Evolutionary conservation across 108 stramenopile genomes (phyloP), one percentile per base, ranked within the genome.

Genomic region (Nitzschia sp.): DNA sequence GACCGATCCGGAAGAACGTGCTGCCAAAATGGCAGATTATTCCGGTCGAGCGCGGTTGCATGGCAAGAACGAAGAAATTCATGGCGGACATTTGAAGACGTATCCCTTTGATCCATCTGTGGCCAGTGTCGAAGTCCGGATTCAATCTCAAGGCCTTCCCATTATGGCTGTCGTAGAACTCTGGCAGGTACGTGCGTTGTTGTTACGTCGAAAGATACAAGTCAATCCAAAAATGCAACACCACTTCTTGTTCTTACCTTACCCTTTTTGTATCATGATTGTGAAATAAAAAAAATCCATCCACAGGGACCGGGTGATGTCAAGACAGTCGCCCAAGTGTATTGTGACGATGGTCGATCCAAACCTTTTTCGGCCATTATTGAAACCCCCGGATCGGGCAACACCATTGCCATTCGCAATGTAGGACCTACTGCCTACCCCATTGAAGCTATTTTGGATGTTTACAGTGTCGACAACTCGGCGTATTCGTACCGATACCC

Each of bases 301-400:
- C n/a, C n/a, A n/a, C n/a, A n/a, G 62, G 86, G 86, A 32, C 86
- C 86, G 16, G 84, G 84, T 66, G 81, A 87, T 71, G 80, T 78
- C 81, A 84, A 84, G 71, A 83, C 84, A 58, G 76, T 81, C 33
- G 73, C 80, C 52, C 81, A 85, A 68, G 68, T 87, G 25, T 87
- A 85, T 73, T 74, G 73, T 53, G 81, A 84, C 58, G 83, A 84
- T 45, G 86, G 86, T 45, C 69, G 63, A 60, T 69, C 70, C 28
- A 81, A 78, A 33, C 86, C 86, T 41, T 87, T 84, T 61, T 80
- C 69, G 33, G 73, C 75, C 21, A 72, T 82, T 55, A 76, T 87
- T 54, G 76, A 87, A 60, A 85, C 81, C 19, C 86, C 86, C 0
- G 83, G 81, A 58, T 57, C 66, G 72, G 83, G 81, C 38, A 82